Evolutionary conservation across 441 rosid genomes (phyloP).

Genomic region (Croton laevigatus): DNA sequence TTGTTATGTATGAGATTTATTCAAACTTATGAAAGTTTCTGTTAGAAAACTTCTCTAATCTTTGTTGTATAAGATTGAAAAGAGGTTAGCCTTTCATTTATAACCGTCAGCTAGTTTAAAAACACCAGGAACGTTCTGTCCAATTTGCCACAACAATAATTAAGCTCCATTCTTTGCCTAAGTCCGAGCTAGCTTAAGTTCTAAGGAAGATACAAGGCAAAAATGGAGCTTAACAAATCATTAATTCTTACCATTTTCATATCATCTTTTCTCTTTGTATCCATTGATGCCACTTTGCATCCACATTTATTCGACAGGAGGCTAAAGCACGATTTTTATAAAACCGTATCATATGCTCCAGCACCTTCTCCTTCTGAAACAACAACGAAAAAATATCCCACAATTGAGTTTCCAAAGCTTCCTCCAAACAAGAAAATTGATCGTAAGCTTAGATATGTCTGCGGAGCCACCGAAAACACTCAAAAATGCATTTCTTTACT

Average conservation of each 20-base stretch:
- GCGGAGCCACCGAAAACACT: not conserved
- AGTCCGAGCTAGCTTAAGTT: not conserved
- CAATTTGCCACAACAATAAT: not conserved
- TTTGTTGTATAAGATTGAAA: no score
- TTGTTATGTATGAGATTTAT: no score
- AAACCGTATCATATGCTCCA: not conserved
- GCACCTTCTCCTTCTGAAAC: not conserved
- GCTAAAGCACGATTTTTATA: no score
- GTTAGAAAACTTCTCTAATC: no score
- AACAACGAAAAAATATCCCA: no score
- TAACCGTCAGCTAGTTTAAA: not conserved
- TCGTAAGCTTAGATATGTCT: not conserved
- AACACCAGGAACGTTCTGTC: not conserved
- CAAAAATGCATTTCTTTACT: not conserved
- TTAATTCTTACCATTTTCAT: not conserved
- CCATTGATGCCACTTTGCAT: not conserved
- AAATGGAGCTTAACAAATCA: constrained; percentile 1
- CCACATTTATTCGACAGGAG: no score
- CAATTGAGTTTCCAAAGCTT: not conserved
- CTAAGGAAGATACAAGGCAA: no score
- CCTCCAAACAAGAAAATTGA: not conserved
- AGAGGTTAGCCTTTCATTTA: not conserved
- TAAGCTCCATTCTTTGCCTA: not conserved
- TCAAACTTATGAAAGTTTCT: no score
- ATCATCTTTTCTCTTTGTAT: not conserved